Evolutionary conservation across 1,284 basidiomycete species (phyloP).

Genomic region (Cystobasidium pallidum): DNA sequence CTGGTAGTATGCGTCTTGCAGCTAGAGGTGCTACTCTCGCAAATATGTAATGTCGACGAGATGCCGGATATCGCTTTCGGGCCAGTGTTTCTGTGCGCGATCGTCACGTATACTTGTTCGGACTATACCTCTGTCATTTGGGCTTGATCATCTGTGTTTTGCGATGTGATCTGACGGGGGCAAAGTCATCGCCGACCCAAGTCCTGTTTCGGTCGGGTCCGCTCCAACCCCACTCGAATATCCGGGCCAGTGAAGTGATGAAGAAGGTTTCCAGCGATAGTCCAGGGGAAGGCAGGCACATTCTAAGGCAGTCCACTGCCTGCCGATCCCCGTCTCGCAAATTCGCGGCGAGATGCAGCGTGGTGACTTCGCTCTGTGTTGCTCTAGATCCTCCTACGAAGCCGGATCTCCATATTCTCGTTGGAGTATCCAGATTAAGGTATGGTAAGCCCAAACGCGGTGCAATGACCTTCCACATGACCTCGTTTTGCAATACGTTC

Average conservation of each 20-base stretch:
- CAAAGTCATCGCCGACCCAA: not conserved
- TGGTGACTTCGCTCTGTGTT: not conserved
- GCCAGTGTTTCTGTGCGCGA: no score
- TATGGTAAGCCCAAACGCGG: slow-evolving; percentile 51
- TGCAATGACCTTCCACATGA: slow-evolving; percentile 45
- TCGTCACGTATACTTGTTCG: no score
- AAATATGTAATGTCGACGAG: no score
- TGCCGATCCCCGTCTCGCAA: not conserved
- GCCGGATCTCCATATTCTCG: slow-evolving; percentile 25
- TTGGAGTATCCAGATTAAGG: slow-evolving; percentile 53
- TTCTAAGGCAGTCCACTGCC: slow-evolving; percentile 7
- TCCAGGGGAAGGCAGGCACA: slow-evolving; percentile 19
- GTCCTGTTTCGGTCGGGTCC: not conserved
- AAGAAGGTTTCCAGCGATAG: slow-evolving; percentile 9
- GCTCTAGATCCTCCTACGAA: slow-evolving; percentile 1
- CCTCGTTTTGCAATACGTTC: slow-evolving; percentile 51
- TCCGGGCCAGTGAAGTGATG: not conserved
- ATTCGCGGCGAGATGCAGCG: not conserved
- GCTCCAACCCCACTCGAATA: slow-evolving; percentile 20
- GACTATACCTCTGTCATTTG: not conserved
- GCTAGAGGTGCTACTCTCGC: no score
- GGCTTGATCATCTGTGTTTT: not conserved
- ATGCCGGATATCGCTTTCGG: no score
- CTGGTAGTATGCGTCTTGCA: no score
- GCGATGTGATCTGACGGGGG: not conserved